Base-by-base conservation (phyloP, 1,139 yeast genomes). In the Saccharomycopsis crataegensis region DNA sequence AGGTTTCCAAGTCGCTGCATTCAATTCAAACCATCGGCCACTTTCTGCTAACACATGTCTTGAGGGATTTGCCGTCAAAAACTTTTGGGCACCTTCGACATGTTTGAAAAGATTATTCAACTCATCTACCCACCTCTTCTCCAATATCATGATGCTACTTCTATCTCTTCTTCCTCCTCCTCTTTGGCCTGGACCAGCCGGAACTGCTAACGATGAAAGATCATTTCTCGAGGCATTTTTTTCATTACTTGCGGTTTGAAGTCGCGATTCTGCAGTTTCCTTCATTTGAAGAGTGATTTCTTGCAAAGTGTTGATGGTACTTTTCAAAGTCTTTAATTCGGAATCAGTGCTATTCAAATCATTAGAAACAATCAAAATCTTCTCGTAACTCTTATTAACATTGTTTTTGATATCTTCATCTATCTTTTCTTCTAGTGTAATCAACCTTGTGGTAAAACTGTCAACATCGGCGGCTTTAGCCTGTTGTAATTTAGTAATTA, bases 51-150 rank as follows among this genome's bases (percentile, higher is more conserved):
- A 71, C 2, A 91, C 80, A 65, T 90, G 96, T 53, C 97, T 76
- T 2, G 94, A 95, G 0, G 94, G 88, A 6, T 79, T 69, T 1
- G 89, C 80, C 32, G 90, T 87, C 49, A 91, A 73, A 60, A 78
- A 81, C 64, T 87, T 88, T 59, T 89, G 91, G 0, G 96, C 91
- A 6, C 96, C 96, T 60, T 91, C 97, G 9, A 91, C 96, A 59
- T 86, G 88, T 61, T 83, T 82, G 67, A 85, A 90, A 48, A 91
- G 70, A 7, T 82, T 78, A 54, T 78, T 80, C 63, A 91, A 73
- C 62, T 88, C 91, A 51, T 74, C 77, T 33, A 83, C 86, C 96
- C 96, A 88, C 75, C 86, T 78, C 63, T 80, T 83, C 65, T 86
- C 94, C 58, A 88, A 72, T 51, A 87, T 80, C 56, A 85, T 63